These are phyloP conservation scores for Neolecta irregularis DNA, from an alignment of 1,139 yeast species.

Conservation along the genomic window DNA sequence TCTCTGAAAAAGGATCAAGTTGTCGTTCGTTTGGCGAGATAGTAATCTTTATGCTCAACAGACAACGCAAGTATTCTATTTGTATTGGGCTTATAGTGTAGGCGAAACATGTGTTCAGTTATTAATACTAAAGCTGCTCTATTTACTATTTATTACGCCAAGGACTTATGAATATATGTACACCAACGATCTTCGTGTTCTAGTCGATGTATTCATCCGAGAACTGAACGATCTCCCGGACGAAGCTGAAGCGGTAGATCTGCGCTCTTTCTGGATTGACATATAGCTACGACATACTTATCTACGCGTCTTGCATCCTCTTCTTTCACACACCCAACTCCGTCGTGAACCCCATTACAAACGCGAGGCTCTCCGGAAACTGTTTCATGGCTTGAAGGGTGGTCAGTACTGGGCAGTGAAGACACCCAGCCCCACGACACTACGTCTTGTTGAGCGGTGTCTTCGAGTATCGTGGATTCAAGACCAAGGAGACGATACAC, in stretches of 20 bases:
- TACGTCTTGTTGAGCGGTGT: constrained; percentile 16
- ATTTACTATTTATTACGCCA: constrained; percentile 55
- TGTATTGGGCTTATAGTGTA: neutral
- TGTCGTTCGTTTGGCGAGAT: constrained; percentile 41
- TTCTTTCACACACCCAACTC: constrained; percentile 53
- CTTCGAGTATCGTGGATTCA: constrained; percentile 17
- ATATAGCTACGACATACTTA: constrained; percentile 47
- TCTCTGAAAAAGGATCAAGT: constrained; percentile 15
- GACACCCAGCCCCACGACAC: constrained; percentile 17
- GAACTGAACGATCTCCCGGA: constrained; percentile 57
- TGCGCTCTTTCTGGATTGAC: neutral
- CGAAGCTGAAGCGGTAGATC: constrained; percentile 34
- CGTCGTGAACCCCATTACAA: constrained; percentile 40
- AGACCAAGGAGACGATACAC: too few species aligned
- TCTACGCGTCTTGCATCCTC: constrained; percentile 57
- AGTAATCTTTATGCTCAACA: constrained; percentile 49
- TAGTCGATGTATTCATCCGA: constrained; percentile 70
- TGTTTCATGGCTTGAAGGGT: constrained; percentile 25
- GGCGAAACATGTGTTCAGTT: constrained; percentile 53
- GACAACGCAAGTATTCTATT: constrained; percentile 38
- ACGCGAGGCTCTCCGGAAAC: constrained; percentile 35
- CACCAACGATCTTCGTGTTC: constrained; percentile 68
- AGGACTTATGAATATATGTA: constrained; percentile 55
- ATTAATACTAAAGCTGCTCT: constrained; percentile 62
- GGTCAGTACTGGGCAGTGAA: constrained; percentile 15